phyloP scores from a whole-genome alignment of 2,329 filamentous ascomycete species.

The Diaporthe caulivora region DNA sequence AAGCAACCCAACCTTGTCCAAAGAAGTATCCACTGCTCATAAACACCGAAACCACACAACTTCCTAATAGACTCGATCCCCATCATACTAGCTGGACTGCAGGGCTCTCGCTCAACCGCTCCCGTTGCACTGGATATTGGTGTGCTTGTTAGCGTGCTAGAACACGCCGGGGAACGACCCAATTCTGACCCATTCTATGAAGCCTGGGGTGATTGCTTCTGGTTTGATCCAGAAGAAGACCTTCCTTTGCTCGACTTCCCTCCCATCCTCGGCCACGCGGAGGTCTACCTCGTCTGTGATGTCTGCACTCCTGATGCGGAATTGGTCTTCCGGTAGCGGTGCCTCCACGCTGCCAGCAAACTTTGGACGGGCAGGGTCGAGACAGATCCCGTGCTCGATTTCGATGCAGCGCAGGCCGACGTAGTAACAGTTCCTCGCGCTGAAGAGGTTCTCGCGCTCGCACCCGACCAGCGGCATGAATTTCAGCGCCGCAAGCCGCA shows the following conservation, averaged over 20 bases:
- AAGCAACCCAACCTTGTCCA: neutral
- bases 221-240: constrained; percentile 26
- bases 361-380: constrained; percentile 36
- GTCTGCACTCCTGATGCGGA: constrained; percentile 23
- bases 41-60: neutral
- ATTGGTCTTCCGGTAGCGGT: constrained; percentile 22
- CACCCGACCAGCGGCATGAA: constrained; percentile 49
- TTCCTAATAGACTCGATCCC: neutral
- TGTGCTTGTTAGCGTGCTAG: neutral
- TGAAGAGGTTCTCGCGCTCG: constrained; percentile 56
- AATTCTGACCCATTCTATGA: constrained; percentile 32
- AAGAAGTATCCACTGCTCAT: neutral
- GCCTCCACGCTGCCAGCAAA: neutral
- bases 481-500: constrained; percentile 53
- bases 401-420: constrained; percentile 50
- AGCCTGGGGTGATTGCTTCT: constrained; percentile 22
- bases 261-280: constrained; percentile 14
- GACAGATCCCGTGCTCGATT: constrained; percentile 50
- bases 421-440: constrained; percentile 47
- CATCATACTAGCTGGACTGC: neutral
- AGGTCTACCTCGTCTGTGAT: constrained; percentile 24
- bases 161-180: neutral
- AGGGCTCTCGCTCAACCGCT: neutral
- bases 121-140: neutral
- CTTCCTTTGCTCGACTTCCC: constrained; percentile 18